phyloP scores from a whole-genome alignment of 2,329 filamentous ascomycete species.

The Cladophialophora carrionii region DNA sequence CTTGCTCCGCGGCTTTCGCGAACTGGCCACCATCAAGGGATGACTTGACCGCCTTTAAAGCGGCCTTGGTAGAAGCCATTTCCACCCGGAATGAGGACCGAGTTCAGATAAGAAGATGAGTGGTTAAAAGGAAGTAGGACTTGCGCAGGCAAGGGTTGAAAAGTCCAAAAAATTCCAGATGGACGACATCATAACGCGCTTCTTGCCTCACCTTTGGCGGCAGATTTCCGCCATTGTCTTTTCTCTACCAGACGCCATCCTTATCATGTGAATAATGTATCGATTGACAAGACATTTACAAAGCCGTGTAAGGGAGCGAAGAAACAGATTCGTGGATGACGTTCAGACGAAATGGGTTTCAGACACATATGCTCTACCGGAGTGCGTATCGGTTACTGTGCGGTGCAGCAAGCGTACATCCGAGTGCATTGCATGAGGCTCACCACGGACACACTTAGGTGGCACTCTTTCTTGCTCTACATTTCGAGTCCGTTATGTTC shows the following conservation, averaged over 20 bases:
- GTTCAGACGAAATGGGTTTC: not conserved
- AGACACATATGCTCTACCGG: not conserved
- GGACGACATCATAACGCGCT: not conserved
- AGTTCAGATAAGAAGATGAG: not conserved
- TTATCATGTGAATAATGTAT: not conserved
- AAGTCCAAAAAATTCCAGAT: not conserved
- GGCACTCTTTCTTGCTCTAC: not conserved
- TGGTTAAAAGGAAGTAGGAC: not conserved
- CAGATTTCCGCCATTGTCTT: not conserved
- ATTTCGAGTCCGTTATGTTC: not conserved
- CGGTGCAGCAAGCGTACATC: not conserved
- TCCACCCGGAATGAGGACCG: not conserved
- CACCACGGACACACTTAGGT: too few species aligned
- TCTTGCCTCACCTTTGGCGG: conserved; percentile 3
- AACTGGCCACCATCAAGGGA: conserved; percentile 78
- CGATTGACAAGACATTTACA: not conserved
- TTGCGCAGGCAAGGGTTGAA: not conserved
- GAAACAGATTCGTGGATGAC: not conserved
- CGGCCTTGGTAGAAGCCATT: conserved; percentile 64
- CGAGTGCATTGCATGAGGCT: too few species aligned
- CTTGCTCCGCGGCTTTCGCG: conserved; percentile 71
- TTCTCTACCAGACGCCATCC: not conserved
- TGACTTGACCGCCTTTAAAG: conserved; percentile 78
- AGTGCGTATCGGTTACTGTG: not conserved
- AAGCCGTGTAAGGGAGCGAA: not conserved